Evolutionary conservation across 2,329 filamentous ascomycete species (phyloP), one percentile per base, ranked within the genome.

Genomic region (Pyrenophora seminiperda): DNA sequence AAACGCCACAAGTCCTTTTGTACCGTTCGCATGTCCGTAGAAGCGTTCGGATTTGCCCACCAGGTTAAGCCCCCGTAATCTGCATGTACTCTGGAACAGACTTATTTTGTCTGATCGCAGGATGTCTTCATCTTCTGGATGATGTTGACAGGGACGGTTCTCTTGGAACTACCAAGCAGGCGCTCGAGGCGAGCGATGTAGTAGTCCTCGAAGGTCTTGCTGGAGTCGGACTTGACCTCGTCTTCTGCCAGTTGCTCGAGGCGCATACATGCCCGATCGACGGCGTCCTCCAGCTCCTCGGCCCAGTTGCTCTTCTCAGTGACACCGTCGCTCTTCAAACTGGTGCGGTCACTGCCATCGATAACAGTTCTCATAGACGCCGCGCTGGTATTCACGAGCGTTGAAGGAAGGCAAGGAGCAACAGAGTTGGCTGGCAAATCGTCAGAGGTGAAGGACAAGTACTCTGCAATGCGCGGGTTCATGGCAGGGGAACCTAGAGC

Each of bases 161-260:
- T 53, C 24, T 59, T 50, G 17, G 37, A 14, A 19, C 34, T 52
- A 13, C 53, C 46, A 29, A 71, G 56, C 18, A 68, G 33, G 27
- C 58, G 62, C 45, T 59, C 56, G 4, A 70, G 53, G 15, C 65
- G 56, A 31, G 48, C 42, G 14, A 65, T 36, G 39, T 68, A 71
- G 56, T 67, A 63, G 4, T 68, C 53, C 36, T 59, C 55, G 5
- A 61, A 37, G n/a, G 47, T 58, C 39, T 52, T 61, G 45, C 49
- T 58, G 1, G 55, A 36, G 18, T 68, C 58, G 1, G 42, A 44
- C 7, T 46, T 41, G 29, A 50, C 37, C 45, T 71, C 67, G 30
- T 72, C 70, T 6, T 53, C 20, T n/a, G 67, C 67, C n/a, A 72
- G 42, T 51, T 72, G 68, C 54, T 71, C 67, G 3, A 72, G 58